Conservation (phyloP, 176 grass and related monocot genomes). For the Avena atlantica region DNA sequence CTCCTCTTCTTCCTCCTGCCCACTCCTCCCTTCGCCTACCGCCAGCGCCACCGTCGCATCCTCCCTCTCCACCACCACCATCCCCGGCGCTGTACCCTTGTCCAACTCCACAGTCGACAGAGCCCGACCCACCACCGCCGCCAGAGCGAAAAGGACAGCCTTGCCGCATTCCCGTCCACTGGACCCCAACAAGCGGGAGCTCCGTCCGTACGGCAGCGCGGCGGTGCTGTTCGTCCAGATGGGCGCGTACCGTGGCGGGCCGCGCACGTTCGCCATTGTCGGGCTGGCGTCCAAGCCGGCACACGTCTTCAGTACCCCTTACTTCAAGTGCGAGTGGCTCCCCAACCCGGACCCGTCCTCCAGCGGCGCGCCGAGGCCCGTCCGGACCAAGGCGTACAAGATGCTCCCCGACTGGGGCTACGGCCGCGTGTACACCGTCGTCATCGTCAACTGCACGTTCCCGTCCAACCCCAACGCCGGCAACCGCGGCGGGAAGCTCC, state of each 20-base stretch:
- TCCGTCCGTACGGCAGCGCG: constrained; percentile 70
- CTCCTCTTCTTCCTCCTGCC: constrained; percentile 38
- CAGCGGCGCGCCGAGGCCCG: constrained; percentile 29
- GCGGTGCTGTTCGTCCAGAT: constrained; percentile 93
- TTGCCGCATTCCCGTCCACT: neutral
- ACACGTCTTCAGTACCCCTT: constrained; percentile 74
- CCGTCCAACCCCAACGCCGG: constrained; percentile 56
- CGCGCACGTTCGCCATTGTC: constrained; percentile 69
- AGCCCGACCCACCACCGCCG: neutral
- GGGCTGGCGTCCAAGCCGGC: constrained; percentile 86
- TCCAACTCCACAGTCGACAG: constrained; percentile 20
- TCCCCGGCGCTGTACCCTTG: neutral
- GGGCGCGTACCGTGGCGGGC: constrained; percentile 86
- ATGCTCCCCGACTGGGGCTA: constrained; percentile 97
- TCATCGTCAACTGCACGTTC: constrained; percentile 90
- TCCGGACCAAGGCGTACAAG: constrained; percentile 60
- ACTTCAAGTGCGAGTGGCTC: constrained; percentile 89
- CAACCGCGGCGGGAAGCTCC: constrained; percentile 62
- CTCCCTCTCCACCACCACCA: constrained; percentile 3
- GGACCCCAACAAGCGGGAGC: constrained; percentile 65
- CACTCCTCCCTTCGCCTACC: neutral
- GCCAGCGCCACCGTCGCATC: neutral
- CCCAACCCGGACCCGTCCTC: constrained; percentile 36
- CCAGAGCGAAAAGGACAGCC: neutral
- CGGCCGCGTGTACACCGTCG: constrained; percentile 76